Conservation (phyloP, 108 stramenopile species). For the Phaeodactylum tricornutum region DNA sequence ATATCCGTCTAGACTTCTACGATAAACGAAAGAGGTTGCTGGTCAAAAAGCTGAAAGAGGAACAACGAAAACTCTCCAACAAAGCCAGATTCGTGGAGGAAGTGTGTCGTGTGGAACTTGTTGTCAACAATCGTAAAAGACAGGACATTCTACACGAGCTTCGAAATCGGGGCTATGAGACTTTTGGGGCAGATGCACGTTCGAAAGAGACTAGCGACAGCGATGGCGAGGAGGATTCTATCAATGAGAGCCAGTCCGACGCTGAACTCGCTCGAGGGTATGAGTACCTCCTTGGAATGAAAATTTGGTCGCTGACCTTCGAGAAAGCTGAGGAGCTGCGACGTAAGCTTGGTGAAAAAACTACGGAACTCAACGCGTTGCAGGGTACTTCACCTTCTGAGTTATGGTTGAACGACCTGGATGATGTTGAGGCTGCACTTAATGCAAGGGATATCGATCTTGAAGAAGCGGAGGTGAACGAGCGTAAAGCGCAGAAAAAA, state of each 20-base stretch:
- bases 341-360: conserved; percentile 74
- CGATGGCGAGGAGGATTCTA: conserved; percentile 48
- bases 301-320: conserved; percentile 94
- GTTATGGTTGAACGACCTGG: conserved; percentile 92
- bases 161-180: conserved; percentile 74
- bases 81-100: conserved; percentile 95
- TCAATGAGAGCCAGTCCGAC: conserved; percentile 32
- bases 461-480: conserved; percentile 41
- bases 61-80: conserved; percentile 84
- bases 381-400: conserved; percentile 69
- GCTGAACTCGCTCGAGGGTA: conserved; percentile 85
- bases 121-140: conserved; percentile 90
- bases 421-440: conserved; percentile 85
- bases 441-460: conserved; percentile 61
- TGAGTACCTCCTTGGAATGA: conserved; percentile 98
- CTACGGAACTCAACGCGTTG: conserved; percentile 64
- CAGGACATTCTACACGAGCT: conserved; percentile 83
- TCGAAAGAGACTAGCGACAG: conserved; percentile 18
- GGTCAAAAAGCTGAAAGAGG: conserved; percentile 48
- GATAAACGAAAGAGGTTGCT: conserved; percentile 77
- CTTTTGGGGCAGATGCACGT: conserved; percentile 20
- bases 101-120: conserved; percentile 85
- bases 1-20: conserved; percentile 80
- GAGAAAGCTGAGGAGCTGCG: conserved; percentile 92
- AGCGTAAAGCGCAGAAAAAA: conserved; percentile 48